Conservation (phyloP, 106 monocot species). For the Posidonia australis region DNA sequence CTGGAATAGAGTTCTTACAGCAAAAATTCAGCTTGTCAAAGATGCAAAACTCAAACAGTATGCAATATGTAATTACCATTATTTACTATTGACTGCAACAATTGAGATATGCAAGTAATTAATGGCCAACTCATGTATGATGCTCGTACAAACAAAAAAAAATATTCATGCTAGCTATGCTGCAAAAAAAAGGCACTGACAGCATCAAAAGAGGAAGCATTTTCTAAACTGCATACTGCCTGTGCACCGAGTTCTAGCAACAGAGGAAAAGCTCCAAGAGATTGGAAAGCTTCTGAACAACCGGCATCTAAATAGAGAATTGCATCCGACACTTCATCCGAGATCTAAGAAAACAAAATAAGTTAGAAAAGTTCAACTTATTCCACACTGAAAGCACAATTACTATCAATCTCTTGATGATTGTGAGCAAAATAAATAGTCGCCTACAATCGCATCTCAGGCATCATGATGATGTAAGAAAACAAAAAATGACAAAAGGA, state of each 20-base stretch:
- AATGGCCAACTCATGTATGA: neutral
- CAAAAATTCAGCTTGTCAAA: no score
- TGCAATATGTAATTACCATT: no score
- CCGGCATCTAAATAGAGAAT: constrained; percentile 78
- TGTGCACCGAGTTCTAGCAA: constrained; percentile 63
- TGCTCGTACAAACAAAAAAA: neutral
- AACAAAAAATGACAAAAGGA: neutral
- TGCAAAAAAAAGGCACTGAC: constrained; percentile 34
- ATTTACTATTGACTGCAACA: no score
- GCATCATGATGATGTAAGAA: neutral
- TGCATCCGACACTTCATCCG: constrained; percentile 50
- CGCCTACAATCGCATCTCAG: neutral
- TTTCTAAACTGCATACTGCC: constrained; percentile 76
- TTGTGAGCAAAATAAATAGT: neutral
- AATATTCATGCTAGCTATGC: no score
- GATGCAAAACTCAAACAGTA: no score
- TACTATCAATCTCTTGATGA: neutral
- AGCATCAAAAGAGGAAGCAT: constrained; percentile 60
- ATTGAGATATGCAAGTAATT: neutral
- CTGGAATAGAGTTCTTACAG: no score
- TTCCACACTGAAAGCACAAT: neutral
- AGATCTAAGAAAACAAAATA: constrained; percentile 33
- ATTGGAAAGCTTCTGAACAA: constrained; percentile 61
- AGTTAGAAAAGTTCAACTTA: neutral
- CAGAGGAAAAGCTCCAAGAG: constrained; percentile 59